phyloP scores from a whole-genome alignment of 352 stramenopile genomes.

The Peronospora destructor region DNA sequence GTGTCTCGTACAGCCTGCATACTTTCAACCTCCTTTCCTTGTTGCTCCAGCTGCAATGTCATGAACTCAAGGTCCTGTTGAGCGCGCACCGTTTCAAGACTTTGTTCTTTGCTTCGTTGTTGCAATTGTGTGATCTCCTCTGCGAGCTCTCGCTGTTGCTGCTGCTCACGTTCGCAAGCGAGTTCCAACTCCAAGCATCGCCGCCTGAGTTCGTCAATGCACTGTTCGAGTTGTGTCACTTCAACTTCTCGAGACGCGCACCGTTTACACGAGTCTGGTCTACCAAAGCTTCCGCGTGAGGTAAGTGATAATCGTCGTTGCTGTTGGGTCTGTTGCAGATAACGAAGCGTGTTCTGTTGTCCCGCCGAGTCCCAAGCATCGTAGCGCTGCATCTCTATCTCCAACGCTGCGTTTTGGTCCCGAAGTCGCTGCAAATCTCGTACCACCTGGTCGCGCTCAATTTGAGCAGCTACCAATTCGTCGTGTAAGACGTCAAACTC shows the following conservation, averaged over 20 bases:
- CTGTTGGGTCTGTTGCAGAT: constrained; percentile 8
- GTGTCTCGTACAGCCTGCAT: constrained; percentile 22
- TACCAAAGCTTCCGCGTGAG: constrained; percentile 9
- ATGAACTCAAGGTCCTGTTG: constrained; percentile 20
- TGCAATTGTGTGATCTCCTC: constrained; percentile 23
- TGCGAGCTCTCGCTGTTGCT: constrained; percentile 21
- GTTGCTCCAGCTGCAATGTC: constrained; percentile 15
- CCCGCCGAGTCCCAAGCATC: constrained; percentile 5
- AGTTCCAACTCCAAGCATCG: constrained; percentile 45
- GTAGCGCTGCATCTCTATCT: constrained; percentile 27
- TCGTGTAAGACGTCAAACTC: constrained; percentile 26
- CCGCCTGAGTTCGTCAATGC: constrained; percentile 31
- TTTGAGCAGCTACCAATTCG: constrained; percentile 23
- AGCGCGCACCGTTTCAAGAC: constrained; percentile 9
- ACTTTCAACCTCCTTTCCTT: constrained; percentile 19
- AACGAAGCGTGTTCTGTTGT: constrained; percentile 8
- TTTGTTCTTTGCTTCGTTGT: constrained; percentile 16
- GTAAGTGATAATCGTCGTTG: constrained; percentile 10
- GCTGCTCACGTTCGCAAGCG: constrained; percentile 24
- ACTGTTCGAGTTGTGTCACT: constrained; percentile 17
- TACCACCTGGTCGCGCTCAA: constrained; percentile 12
- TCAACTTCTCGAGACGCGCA: constrained; percentile 19
- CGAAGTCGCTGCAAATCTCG: constrained; percentile 22
- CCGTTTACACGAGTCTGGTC: constrained; percentile 17
- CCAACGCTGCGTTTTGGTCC: constrained; percentile 27